Base-by-base conservation (phyloP, 371 early-diverging fungal genomes). In the Mycotypha africana region DNA sequence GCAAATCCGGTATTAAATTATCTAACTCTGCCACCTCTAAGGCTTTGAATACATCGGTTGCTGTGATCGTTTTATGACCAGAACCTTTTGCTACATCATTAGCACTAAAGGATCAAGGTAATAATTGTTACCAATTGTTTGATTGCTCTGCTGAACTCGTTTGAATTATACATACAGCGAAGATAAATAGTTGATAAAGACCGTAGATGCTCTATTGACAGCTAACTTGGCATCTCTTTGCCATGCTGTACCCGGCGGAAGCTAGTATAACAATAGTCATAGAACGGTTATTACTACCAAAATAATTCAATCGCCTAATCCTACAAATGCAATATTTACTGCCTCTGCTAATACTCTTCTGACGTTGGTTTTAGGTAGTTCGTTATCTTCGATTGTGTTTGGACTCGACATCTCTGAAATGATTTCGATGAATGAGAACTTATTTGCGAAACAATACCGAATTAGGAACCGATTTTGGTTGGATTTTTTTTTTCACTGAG, bases 191-290 rank as follows among this genome's bases (percentile, higher is more conserved):
- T 71, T 82, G 51, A 82, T 76, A 47, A 82, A 82, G 3, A 82
- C 67, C 0, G 81, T 81, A 11, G 78, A 71, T 21, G 80, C 78
- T 56, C 75, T 78, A 56, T 72, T 63, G 15, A 80, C 72, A 11
- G 83, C 83, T 26, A 74, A 44, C 47, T 74, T 78, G 9, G 83
- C 81, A 52, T 82, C 78, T 44, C 69, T 74, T 48, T 79, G 79
- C 35, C 81, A 57, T 10, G 69, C 70, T 8, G 81, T 79, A 25
- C 78, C 76, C 15, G 81, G 65, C 10, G 83, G 83, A 45, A 82
- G 72, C 83, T 82, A 49, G 17, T 15, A 23, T 21, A 15, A 46
- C 24, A n/a, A n/a, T n/a, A n/a, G n/a, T n/a, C n/a, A n/a, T n/a
- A n/a, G n/a, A 11, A 15, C 5, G 2, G 7, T 8, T n/a, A 11